Evolutionary conservation across 495 filamentous ascomycete species (phyloP).

Genomic region (Talaromyces proteolyticus): DNA sequence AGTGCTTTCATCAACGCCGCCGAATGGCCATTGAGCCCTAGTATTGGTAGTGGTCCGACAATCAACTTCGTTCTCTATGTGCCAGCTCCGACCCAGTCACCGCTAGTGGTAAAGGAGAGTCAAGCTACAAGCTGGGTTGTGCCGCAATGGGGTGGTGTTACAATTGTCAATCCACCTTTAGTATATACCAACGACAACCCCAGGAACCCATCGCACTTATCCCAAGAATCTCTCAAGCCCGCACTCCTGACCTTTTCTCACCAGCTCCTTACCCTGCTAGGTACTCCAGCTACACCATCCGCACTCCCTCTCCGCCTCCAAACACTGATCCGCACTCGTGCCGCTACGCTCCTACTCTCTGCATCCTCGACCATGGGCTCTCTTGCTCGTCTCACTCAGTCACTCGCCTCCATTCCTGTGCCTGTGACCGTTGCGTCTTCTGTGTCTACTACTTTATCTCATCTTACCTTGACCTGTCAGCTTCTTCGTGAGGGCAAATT

Average conservation of each 20-base stretch:
- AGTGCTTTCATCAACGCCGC: conserved; percentile 95
- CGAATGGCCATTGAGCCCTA: conserved; percentile 94
- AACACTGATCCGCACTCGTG: conserved; percentile 75
- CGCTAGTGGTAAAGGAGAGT: conserved; percentile 60
- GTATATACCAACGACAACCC: conserved; percentile 17
- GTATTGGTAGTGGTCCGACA: conserved; percentile 87
- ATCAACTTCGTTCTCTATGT: conserved; percentile 94
- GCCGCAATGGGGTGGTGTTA: conserved; percentile 94
- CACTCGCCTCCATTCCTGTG: conserved; percentile 85
- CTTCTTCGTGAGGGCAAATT: conserved; percentile 61
- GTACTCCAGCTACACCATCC: conserved; percentile 71
- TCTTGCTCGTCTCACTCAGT: conserved; percentile 76
- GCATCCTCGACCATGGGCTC: conserved; percentile 93
- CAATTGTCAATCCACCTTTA: conserved; percentile 62
- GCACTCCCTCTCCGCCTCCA: conserved; percentile 80
- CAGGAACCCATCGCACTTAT: conserved; percentile 34
- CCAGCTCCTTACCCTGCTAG: conserved; percentile 84
- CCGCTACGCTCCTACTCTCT: conserved; percentile 80
- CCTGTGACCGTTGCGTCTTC: conserved; percentile 79
- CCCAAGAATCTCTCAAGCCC: conserved; percentile 60
- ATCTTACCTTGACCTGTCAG: conserved; percentile 70
- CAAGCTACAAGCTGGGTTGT: conserved; percentile 87
- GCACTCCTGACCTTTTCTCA: conserved; percentile 86
- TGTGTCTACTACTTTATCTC: conserved; percentile 70
- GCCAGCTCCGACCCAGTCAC: conserved; percentile 51